Percentiles rank a stretch among this genome's conserved stretches.
phyloP scores from a whole-genome alignment of 495 filamentous ascomycete species.

The Oleoguttula mirabilis region DNA sequence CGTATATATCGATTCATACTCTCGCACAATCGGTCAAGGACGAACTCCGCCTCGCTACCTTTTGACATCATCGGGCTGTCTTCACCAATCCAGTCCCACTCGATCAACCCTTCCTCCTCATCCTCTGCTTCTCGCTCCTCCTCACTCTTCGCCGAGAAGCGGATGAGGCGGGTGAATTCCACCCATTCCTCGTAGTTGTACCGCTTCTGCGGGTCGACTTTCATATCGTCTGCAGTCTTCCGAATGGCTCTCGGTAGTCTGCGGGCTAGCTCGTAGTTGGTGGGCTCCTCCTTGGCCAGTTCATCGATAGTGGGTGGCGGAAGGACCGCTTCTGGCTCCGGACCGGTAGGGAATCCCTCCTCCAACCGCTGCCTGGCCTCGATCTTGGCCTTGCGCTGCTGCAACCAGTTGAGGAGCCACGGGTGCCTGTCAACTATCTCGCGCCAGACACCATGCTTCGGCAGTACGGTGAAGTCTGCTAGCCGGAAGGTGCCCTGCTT shows the following conservation, averaged over 20 bases:
- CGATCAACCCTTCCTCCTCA: slow-evolving; percentile 44
- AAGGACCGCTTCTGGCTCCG: slow-evolving; percentile 1
- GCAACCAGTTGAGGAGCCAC: slow-evolving; percentile 31
- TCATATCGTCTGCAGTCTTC: slow-evolving; percentile 36
- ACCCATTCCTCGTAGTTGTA: slow-evolving; percentile 58
- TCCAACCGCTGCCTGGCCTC: slow-evolving; percentile 34
- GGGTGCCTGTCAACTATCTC: slow-evolving; percentile 34
- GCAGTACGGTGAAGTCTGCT: slow-evolving; percentile 49
- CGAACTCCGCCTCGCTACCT: slow-evolving; percentile 47
- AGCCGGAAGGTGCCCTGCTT: slow-evolving; percentile 41
- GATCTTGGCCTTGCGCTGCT: slow-evolving; percentile 23
- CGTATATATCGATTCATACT: slow-evolving; percentile 43
- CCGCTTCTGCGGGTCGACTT: slow-evolving; percentile 27
- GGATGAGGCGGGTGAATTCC: slow-evolving; percentile 47
- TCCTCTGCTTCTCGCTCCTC: slow-evolving; percentile 25
- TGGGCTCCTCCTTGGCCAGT: slow-evolving; percentile 30
- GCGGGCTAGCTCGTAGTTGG: slow-evolving; percentile 35
- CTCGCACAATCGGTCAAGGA: slow-evolving; percentile 48
- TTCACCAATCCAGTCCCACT: slow-evolving; percentile 60
- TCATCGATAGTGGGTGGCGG: slow-evolving; percentile 34
- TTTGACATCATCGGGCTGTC: slow-evolving; percentile 48
- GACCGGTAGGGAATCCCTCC: slow-evolving; percentile 34
- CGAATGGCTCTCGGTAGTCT: slow-evolving; percentile 45
- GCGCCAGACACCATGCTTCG: slow-evolving; percentile 39
- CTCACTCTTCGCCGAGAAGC: slow-evolving; percentile 35